phyloP scores from a whole-genome alignment of 192 early-diverging fungal species.

The Coemansia sp. region DNA sequence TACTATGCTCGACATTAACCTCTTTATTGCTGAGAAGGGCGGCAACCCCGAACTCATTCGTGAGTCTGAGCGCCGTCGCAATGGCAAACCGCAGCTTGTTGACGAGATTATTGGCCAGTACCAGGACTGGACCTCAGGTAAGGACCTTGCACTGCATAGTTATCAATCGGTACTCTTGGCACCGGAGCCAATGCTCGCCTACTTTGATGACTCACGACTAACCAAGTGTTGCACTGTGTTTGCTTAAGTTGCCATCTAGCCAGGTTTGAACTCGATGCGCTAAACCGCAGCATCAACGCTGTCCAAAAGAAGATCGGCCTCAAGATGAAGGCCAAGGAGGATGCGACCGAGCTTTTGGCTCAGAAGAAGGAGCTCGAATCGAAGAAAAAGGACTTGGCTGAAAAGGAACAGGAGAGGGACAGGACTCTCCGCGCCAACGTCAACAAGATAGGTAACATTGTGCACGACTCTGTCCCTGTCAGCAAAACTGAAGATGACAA shows the following conservation, averaged over 20 bases:
- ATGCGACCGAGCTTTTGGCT: slow-evolving; percentile 72
- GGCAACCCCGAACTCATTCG: slow-evolving; percentile 91
- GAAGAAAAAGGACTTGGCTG: slow-evolving; percentile 71
- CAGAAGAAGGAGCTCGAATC: slow-evolving; percentile 76
- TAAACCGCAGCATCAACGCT: slow-evolving; percentile 90
- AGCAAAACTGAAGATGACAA: slow-evolving; percentile 88
- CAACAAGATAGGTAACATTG: slow-evolving; percentile 95
- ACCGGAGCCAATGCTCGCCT: not conserved
- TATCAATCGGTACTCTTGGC: not conserved
- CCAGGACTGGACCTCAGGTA: slow-evolving; percentile 88
- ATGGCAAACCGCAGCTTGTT: slow-evolving; percentile 80
- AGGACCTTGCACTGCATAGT: not conserved
- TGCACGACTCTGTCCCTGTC: slow-evolving; percentile 88
- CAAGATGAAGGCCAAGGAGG: slow-evolving; percentile 92
- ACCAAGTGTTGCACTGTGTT: not conserved
- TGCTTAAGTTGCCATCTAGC: slow-evolving; percentile 54
- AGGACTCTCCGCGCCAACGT: slow-evolving; percentile 70
- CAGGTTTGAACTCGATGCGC: slow-evolving; percentile 83
- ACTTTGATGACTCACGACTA: slow-evolving; percentile 15
- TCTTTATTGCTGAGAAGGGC: slow-evolving; percentile 89
- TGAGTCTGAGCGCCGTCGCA: slow-evolving; percentile 92
- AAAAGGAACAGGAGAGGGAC: slow-evolving; percentile 80
- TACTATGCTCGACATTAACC: slow-evolving; percentile 86
- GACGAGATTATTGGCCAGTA: slow-evolving; percentile 93
- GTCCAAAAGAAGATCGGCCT: slow-evolving; percentile 89